Conservation (phyloP, 192 early-diverging fungal genomes). For the Geranomyces variabilis region DNA sequence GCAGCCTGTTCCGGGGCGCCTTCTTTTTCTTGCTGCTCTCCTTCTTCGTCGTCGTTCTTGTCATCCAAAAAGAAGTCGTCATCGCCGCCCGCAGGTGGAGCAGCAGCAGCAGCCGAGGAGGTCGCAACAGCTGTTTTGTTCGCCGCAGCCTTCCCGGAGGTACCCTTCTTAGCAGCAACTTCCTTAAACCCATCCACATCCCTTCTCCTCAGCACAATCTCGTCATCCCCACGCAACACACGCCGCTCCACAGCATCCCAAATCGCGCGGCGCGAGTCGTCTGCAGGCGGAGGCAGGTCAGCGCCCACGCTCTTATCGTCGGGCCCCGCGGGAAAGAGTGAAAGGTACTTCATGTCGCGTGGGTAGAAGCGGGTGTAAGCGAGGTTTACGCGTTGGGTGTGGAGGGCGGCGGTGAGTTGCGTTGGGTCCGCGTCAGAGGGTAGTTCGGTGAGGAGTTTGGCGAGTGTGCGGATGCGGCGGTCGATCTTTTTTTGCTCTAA, state of each 20-base stretch:
- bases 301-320: neutral
- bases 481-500: slow-evolving; percentile 41
- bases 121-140: too few species aligned
- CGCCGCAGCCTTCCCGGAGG: too few species aligned
- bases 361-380: slow-evolving; percentile 43
- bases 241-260: slow-evolving; percentile 21
- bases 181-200: slow-evolving; percentile 8
- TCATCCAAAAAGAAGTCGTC: too few species aligned
- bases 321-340: slow-evolving; percentile 36
- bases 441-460: neutral
- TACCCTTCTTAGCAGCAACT: too few species aligned
- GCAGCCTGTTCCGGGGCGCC: neutral
- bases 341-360: slow-evolving; percentile 50
- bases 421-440: neutral
- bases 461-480: slow-evolving; percentile 18
- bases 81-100: too few species aligned
- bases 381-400: slow-evolving; percentile 22
- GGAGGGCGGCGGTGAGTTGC: neutral
- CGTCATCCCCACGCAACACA: neutral
- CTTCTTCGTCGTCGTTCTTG: too few species aligned
- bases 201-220: slow-evolving; percentile 24
- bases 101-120: too few species aligned
- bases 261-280: slow-evolving; percentile 25
- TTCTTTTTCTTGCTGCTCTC: too few species aligned
- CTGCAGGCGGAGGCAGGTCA: neutral